phyloP scores from a whole-genome alignment of 495 filamentous ascomycete genomes.

The Parachaetomium inaequale region DNA sequence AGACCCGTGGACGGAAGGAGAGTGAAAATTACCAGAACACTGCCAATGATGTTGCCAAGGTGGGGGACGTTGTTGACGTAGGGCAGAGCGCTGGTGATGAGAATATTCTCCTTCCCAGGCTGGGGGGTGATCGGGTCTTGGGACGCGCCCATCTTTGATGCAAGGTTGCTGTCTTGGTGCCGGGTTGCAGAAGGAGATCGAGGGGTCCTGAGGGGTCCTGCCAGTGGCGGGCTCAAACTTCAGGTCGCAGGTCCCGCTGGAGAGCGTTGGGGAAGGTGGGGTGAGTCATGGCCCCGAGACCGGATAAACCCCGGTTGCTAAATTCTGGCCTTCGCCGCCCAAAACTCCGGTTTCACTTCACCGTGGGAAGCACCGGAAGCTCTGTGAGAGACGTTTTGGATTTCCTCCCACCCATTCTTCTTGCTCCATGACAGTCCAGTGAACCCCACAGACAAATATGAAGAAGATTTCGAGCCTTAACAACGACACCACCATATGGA shows the following conservation, averaged over 20 bases:
- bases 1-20: neutral
- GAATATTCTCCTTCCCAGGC: conserved; percentile 50
- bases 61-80: conserved; percentile 98
- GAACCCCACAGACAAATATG: too few relatives aligned
- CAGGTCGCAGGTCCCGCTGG: conserved; percentile 1
- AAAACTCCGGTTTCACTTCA: too few relatives aligned
- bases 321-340: neutral
- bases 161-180: neutral
- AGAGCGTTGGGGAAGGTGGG: conserved; percentile 14
- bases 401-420: too few relatives aligned
- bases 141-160: conserved; percentile 15
- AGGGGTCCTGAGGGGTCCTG: too few relatives aligned
- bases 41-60: conserved; percentile 89
- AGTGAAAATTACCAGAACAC: conserved; percentile 55
- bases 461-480: too few relatives aligned
- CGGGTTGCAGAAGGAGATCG: neutral
- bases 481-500: too few relatives aligned
- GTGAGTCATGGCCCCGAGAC: conserved; percentile 19
- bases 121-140: conserved; percentile 36
- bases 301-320: conserved; percentile 12
- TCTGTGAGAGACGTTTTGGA: too few relatives aligned
- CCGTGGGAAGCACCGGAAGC: too few relatives aligned
- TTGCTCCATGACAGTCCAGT: too few relatives aligned
- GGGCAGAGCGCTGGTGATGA: conserved; percentile 66
- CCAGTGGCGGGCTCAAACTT: too few relatives aligned